phyloP scores from a whole-genome alignment of 345 rosid genomes.

The Eucalyptus caleyi region DNA sequence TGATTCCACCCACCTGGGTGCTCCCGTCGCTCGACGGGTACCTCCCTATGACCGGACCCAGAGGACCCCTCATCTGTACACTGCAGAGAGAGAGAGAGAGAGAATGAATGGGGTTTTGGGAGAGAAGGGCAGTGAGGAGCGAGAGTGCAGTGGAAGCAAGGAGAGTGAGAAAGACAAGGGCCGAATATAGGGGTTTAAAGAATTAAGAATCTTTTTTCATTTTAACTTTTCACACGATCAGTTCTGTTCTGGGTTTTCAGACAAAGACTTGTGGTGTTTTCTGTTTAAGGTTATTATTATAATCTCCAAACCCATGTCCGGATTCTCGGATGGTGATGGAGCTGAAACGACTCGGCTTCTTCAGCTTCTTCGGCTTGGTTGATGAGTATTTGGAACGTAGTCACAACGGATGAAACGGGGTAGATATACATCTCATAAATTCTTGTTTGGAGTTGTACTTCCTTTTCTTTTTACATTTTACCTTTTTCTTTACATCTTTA shows the following conservation, averaged over 20 bases:
- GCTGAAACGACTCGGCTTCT: background rate
- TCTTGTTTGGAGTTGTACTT: background rate
- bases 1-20: slow-evolving; percentile 68
- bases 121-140: background rate
- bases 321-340: background rate
- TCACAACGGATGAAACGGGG: background rate
- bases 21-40: slow-evolving; percentile 90
- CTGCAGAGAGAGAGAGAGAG: background rate
- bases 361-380: background rate
- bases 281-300: background rate
- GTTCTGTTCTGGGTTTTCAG: background rate
- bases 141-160: slow-evolving; percentile 5
- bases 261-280: background rate
- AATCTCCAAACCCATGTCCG: background rate
- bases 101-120: background rate
- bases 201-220: background rate
- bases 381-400: background rate
- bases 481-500: background rate
- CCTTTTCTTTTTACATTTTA: background rate
- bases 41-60: slow-evolving; percentile 85
- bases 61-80: slow-evolving; percentile 46
- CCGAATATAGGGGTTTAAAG: background rate
- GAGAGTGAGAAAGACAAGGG: background rate
- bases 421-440: background rate
- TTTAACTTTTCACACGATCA: background rate